Evolutionary conservation across 768 basidiomycete species (phyloP), one percentile per base, ranked within the genome.

Genomic region (Pulveroboletus sp.): DNA sequence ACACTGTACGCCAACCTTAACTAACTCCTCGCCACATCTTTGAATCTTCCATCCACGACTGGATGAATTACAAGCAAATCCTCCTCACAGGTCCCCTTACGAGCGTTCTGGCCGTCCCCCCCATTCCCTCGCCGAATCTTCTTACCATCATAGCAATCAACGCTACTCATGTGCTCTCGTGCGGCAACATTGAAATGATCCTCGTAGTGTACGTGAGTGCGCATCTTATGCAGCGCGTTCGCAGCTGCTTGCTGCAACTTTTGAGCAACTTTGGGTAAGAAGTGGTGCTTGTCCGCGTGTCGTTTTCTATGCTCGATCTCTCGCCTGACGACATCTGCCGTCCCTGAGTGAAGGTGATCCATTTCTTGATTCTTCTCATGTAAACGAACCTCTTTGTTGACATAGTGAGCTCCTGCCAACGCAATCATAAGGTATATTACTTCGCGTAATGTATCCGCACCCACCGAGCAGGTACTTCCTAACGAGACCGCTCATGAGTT

Each of bases 401-500:
- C 81, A 57, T 83, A 91, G 27, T 81, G 80, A 21, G 83, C 81
- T 8, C 89, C 89, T 91, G 38, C 8, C 35, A 47, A 48, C 21
- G 55, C 62, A 49, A 39, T 46, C 21, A 17, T 57, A 11, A 62
- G 40, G 12, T 5, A 21, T 39, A 31, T 41, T 26, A 8, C 39
- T 28, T 45, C 2, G 15, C 11, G 18, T 9, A 4, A 8, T 8
- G 24, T 26, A 37, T 38, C 8, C 9, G 26, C 28, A 51, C 60
- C 9, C 54, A 88, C 92, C 93, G 38, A 95, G 77, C 3, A 94
- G 72, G 69, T 93, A 94, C 57, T 84, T 85, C 55, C 93, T 75
- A 28, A 94, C 86, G 45, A 95, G 80, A 21, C 75, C 69, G 61
- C 85, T 89, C 79, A 89, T 81, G 54, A 89, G 70, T 55, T 83